Percentiles rank a stretch among this genome's conserved stretches.
Evolutionary conservation across 169 alveolate species (phyloP).

Genomic region (Plasmodium coatneyi): DNA sequence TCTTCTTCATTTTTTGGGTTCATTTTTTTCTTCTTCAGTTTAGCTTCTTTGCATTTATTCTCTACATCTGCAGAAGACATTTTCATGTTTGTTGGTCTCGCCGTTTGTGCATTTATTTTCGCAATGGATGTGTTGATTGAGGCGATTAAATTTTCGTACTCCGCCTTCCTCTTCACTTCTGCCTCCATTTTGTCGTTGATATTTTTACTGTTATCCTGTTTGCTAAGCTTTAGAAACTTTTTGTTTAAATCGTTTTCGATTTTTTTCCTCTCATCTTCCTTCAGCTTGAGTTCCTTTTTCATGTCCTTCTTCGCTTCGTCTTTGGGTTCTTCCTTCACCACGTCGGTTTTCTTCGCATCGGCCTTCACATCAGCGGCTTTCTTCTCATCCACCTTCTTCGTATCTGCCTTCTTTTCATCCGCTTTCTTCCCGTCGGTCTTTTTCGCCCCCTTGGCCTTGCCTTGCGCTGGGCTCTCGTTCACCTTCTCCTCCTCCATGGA

Average conservation of each 20-base stretch:
- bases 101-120: conserved; percentile 36
- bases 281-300: conserved; percentile 43
- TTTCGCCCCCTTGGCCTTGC: conserved; percentile 2
- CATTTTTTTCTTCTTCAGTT: conserved; percentile 41
- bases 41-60: conserved; percentile 53
- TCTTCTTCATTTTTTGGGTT: conserved; percentile 60
- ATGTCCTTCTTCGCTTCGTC: conserved; percentile 31
- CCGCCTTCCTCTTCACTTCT: conserved; percentile 34
- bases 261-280: conserved; percentile 68
- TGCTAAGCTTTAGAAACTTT: conserved; percentile 39
- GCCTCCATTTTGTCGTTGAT: conserved; percentile 60
- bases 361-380: background rate
- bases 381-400: background rate
- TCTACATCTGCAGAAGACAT: conserved; percentile 43
- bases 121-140: conserved; percentile 22
- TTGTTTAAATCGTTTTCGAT: conserved; percentile 57
- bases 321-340: conserved; percentile 13
- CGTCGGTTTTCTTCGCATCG: background rate
- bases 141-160: conserved; percentile 30
- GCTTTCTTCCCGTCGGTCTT: background rate
- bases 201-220: conserved; percentile 41
- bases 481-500: background rate
- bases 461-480: background rate
- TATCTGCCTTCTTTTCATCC: background rate
- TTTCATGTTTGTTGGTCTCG: conserved; percentile 39